phyloP scores from a whole-genome alignment of 805 yeast genomes.

The Myxozyma mucilagina region DNA sequence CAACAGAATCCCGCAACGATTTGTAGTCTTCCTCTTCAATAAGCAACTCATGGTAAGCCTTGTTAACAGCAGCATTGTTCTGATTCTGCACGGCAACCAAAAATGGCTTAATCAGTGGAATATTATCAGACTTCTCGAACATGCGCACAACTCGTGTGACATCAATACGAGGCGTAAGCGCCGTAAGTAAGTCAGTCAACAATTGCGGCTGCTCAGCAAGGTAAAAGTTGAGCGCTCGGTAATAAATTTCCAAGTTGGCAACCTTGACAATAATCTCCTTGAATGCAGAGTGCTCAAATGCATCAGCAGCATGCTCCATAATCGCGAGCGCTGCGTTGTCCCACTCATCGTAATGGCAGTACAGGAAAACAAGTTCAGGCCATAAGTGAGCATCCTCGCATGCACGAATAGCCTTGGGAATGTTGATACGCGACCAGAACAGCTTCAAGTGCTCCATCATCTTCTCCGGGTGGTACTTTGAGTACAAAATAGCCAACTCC shows the following conservation, averaged over 20 bases:
- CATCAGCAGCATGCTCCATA: slow-evolving; percentile 91
- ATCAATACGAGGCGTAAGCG: slow-evolving; percentile 84
- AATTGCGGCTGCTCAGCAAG: slow-evolving; percentile 88
- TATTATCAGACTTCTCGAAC: slow-evolving; percentile 91
- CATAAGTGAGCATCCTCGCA: slow-evolving; percentile 92
- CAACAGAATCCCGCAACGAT: slow-evolving; percentile 82
- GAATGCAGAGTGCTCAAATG: slow-evolving; percentile 91
- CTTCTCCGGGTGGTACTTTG: slow-evolving; percentile 85
- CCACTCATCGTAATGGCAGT: slow-evolving; percentile 99
- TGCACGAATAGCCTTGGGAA: slow-evolving; percentile 94
- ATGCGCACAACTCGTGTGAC: slow-evolving; percentile 86
- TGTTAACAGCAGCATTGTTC: slow-evolving; percentile 87
- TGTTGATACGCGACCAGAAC: slow-evolving; percentile 97
- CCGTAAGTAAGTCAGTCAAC: slow-evolving; percentile 80
- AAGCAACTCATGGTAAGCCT: slow-evolving; percentile 91
- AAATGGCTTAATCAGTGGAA: slow-evolving; percentile 95
- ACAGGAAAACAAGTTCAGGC: slow-evolving; percentile 93
- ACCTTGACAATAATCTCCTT: slow-evolving; percentile 94
- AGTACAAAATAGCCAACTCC: slow-evolving; percentile 85
- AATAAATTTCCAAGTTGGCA: slow-evolving; percentile 92
- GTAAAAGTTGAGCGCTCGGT: slow-evolving; percentile 95
- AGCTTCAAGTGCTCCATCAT: slow-evolving; percentile 95
- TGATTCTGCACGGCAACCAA: slow-evolving; percentile 86
- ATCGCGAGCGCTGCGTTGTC: slow-evolving; percentile 96
- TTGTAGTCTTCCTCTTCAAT: slow-evolving; percentile 96